Evolutionary conservation across 192 early-diverging fungal species (phyloP).

Genomic region (Mortierella claussenii): DNA sequence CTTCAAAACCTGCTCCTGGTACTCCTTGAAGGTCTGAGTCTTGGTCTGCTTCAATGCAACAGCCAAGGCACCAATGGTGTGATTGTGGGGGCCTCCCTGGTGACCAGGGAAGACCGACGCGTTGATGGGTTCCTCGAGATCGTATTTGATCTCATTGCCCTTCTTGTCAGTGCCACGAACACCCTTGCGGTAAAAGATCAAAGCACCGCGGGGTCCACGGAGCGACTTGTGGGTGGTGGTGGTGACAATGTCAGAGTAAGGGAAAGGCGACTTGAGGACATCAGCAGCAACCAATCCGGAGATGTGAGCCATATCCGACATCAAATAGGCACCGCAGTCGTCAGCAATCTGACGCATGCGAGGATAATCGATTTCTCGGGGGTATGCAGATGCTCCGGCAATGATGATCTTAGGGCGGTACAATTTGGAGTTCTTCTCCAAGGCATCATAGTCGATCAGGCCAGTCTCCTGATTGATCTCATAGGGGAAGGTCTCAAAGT

Average conservation of each 20-base stretch:
- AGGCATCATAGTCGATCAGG: constrained; percentile 91
- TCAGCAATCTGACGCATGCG: constrained; percentile 90
- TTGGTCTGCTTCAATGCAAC: constrained; percentile 95
- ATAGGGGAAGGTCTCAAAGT: constrained; percentile 98
- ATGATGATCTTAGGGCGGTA: constrained; percentile 98
- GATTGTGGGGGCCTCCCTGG: constrained; percentile 99
- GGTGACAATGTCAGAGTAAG: constrained; percentile 95
- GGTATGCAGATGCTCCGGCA: constrained; percentile 94
- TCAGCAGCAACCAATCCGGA: constrained; percentile 90
- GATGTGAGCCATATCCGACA: constrained; percentile 98
- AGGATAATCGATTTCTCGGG: constrained; percentile 93
- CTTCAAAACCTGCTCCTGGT: constrained; percentile 90
- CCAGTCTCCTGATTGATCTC: constrained; percentile 91
- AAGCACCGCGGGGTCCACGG: constrained; percentile 96
- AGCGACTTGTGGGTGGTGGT: constrained; percentile 99
- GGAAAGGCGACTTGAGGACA: constrained; percentile 89
- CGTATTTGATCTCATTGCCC: constrained; percentile 87
- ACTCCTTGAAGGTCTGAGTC: constrained; percentile 85
- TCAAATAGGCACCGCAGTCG: constrained; percentile 86
- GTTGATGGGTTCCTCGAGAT: constrained; percentile 96
- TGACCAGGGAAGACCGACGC: constrained; percentile 97
- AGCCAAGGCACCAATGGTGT: constrained; percentile 95
- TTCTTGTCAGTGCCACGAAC: constrained; percentile 90
- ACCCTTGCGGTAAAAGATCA: constrained; percentile 99
- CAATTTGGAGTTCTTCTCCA: constrained; percentile 80